Evolutionary conservation across 345 rosid species (phyloP), one percentile per base, ranked within the genome.

Genomic region (Gossypium turneri): DNA sequence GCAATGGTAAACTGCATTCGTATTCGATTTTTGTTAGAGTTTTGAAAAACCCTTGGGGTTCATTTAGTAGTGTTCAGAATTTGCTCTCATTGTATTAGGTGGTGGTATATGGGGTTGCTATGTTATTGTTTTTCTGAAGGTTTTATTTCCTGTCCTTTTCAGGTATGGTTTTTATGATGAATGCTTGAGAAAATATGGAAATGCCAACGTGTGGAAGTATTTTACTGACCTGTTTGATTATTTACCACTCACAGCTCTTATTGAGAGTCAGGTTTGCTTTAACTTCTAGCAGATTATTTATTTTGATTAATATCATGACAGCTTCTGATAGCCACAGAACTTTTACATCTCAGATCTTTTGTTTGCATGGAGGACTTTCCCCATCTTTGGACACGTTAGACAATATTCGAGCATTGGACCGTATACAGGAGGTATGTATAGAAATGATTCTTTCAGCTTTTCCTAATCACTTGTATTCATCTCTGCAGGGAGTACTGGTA

Each of bases 361-460:
- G 98, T 79, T 86, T 94, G 84, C 98, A 94, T 70, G 98, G 98
- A 75, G 98, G 98, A 61, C 89, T 94, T 48, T 94, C 98, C 43
- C 96, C 97, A 58, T 94, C 98, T 76, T 79, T 94, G 84, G 97
- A 94, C 84, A 92, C 94, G 10, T 81, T 94, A 73, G 98, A 94
- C 81, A 94, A 94, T 79, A 92, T 94, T 72, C 85, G 97, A 75
- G 92, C 92, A 53, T 84, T 94, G 83, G 98, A 94, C 85, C 97
- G 98, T 13, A 92, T 90, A 81, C 97, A 92, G 80, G 98, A 94
- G 88, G 97, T 89, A 75, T 75, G 71, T 59, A 15, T 34, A 63
- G 25, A 25, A 19, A 20, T 20, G 27, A 45, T 45, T 66, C 34
- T 44, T 53, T 34, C 41, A 34, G 41, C 41, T 20, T 66, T 4